Evolutionary conservation across 345 rosid species (phyloP), one percentile per base, ranked within the genome.

Genomic region (Cardamine chenopodiifolia): DNA sequence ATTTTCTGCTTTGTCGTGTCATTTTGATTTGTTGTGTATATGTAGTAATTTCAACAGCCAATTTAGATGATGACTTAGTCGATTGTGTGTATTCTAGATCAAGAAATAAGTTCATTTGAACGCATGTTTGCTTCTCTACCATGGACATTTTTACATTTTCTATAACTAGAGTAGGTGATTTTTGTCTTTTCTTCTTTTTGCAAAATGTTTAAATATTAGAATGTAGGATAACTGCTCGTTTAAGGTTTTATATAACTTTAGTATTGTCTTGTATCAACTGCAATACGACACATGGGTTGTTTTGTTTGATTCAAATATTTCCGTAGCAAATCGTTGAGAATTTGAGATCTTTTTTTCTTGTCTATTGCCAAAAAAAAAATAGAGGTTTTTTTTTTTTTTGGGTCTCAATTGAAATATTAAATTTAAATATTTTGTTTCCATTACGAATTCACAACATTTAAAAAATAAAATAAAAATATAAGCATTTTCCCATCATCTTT

Each of bases 371-470:
- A 9, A 14, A 42, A 2, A 42, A 15, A 4, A 14, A 40, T 1
- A 8, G 1, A 12, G 6, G 4, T 1, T 3, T 14, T 0, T 42
- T 42, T 40, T 13, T 32, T 32, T 2, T 40, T 5, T n/a, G n/a
- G n/a, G 17, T 42, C 45, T 40, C 2, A 40, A 40, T 40, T 4
- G 20, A 44, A n/a, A 44, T 44, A 56, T 35, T 6, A 54, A 68
- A 37, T 53, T 55, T 39, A 26, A 18, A 25, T 4, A 35, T 26
- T 17, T 26, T 40, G 29, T 40, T 48, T 44, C 18, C 71, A 73
- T 65, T 73, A 60, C 48, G 31, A 59, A 68, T 47, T 60, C 49
- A 39, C 57, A 75, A 23, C 22, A 76, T 62, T 53, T 76, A 76
- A 70, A 18, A 40, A 17, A 5, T 1, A 62, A 20, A 25, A 45